Evolutionary conservation across 768 basidiomycete genomes (phyloP), one percentile per base, ranked within the genome.

Genomic region (Amanita fuliginea): DNA sequence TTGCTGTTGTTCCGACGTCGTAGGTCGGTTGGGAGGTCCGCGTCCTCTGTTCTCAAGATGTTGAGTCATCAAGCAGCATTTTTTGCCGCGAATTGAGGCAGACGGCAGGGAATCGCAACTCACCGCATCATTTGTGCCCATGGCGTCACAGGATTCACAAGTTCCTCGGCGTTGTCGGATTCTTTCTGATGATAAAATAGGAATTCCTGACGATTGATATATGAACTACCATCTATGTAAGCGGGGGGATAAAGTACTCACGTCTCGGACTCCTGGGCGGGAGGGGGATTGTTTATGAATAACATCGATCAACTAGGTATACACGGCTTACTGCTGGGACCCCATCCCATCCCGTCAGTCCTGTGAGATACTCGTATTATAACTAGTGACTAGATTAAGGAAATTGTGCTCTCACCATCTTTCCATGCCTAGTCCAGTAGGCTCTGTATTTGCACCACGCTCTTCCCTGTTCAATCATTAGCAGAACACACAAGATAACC

Each of bases 101-200:
- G n/a, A 24, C 21, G 33, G 9, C 14, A 14, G 24, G 8, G 34
- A 33, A 36, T 47, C 56, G 22, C 55, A 51, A 64, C 70, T 55
- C 52, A 82, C 81, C 77, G 76, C 68, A 81, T 80, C 75, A 81
- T 78, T 59, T 80, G 79, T 51, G 81, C 82, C 83, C 83, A 86
- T 21, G 81, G 81, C 47, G 82, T 81, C 46, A 82, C 72, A 48
- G 83, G 73, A 57, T 72, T 76, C 36, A 72, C 60, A 42, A 70
- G 63, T 55, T 75, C 72, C 56, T 81, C 80, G 34, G 67, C 67
- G n/a, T 71, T 63, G 47, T 80, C 79, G 46, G 75, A 73, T 59
- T 86, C 83, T 64, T 84, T 86, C 62, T 89, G 86, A 63, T 86
- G 81, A 62, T 89, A 89, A 63, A 87, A 85, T 28, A 89, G 67